Conservation (phyloP, 2,329 filamentous ascomycete genomes). For the Cercospora beticola region DNA sequence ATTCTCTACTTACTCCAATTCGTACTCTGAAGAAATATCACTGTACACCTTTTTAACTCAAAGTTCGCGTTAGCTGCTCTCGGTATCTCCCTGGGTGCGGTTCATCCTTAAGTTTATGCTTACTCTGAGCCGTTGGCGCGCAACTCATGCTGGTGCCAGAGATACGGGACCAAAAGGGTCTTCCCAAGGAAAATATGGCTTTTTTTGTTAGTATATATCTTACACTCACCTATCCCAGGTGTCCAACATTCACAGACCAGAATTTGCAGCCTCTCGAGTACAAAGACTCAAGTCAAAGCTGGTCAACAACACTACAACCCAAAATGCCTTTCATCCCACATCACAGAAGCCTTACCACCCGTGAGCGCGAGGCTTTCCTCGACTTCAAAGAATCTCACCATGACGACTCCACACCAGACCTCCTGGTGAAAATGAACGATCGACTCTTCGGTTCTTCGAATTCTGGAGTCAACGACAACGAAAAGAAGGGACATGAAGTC, state of each 20-base stretch:
- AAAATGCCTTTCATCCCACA: neutral
- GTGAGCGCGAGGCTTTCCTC: neutral
- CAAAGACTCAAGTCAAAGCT: neutral
- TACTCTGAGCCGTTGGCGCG: neutral
- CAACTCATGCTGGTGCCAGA: neutral
- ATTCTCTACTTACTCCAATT: neutral
- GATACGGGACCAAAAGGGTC: neutral
- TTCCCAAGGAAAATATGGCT: neutral
- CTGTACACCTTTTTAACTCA: neutral
- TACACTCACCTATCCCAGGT: neutral
- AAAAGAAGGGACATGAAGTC: neutral
- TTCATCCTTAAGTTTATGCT: neutral
- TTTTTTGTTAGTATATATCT: neutral
- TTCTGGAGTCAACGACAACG: neutral
- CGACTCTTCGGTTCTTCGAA: neutral
- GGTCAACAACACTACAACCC: neutral
- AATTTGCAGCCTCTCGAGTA: neutral
- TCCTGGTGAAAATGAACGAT: neutral
- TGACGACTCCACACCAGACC: neutral
- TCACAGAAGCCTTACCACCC: neutral
- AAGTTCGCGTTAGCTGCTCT: neutral
- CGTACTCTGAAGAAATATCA: neutral
- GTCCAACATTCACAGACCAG: neutral
- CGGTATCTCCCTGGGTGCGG: neutral
- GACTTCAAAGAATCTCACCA: neutral